Conservation (phyloP, 176 grass and related monocot genomes). For the Cenchrus americanus region DNA sequence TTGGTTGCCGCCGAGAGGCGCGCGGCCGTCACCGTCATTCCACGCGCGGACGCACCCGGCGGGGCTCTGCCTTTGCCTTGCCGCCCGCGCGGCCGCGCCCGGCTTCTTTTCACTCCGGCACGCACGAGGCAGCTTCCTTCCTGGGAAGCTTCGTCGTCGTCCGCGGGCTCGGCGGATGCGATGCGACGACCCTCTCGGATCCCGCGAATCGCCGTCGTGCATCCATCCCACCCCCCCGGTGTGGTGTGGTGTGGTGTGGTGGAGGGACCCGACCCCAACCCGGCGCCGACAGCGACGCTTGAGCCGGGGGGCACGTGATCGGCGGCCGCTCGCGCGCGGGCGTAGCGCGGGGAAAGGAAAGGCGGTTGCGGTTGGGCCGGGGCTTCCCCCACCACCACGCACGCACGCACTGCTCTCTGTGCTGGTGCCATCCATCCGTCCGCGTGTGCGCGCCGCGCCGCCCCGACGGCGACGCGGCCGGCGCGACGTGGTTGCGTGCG, state of each 20-base stretch:
- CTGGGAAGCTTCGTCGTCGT: conserved; percentile 39
- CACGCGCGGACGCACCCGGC: too few species aligned
- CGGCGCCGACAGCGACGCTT: background rate
- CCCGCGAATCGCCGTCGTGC: conserved; percentile 8
- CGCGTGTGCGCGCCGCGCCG: background rate
- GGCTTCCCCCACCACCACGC: background rate
- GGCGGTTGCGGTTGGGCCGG: background rate
- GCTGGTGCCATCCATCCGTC: background rate
- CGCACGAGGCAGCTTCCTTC: background rate
- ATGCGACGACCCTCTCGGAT: background rate
- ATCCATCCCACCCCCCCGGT: background rate
- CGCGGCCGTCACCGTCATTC: conserved; percentile 1
- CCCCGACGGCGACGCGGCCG: conserved; percentile 12
- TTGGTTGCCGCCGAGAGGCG: background rate
- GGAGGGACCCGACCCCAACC: too few species aligned
- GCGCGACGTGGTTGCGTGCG: conserved; percentile 49
- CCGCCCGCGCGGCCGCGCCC: background rate
- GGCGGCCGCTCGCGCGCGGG: background rate
- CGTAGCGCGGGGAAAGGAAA: background rate
- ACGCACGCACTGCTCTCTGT: too few species aligned
- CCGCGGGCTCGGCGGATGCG: background rate
- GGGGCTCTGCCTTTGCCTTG: background rate
- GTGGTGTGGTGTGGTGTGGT: too few species aligned
- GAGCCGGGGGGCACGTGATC: too few species aligned
- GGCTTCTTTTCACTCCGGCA: background rate